Base-by-base conservation (phyloP, 73 alveolate genomes). In the Vitrella brassicaformis region DNA sequence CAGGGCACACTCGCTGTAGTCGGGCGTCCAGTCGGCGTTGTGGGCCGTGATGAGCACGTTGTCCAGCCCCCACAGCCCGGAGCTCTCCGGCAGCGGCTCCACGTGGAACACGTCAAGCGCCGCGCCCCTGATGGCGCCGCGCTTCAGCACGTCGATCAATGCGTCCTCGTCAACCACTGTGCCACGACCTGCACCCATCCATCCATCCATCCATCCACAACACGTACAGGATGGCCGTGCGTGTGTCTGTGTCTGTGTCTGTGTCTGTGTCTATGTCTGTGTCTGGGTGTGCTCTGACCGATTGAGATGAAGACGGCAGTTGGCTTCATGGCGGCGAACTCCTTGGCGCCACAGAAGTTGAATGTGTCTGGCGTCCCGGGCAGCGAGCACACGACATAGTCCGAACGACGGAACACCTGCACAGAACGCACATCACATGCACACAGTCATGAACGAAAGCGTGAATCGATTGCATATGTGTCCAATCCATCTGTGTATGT, bases 21-120 rank as follows among this genome's bases (percentile, higher is more conserved):
- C 56, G 22, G 4, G 22, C 56, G 56, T 39, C 56, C 56, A 39
- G 56, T 39, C 56, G 4, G 56, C 56, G 56, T 39, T 39, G 56
- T 39, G 56, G 56, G 56, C 56, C 4, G 56, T 39, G 56, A 39
- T 39, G 56, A 39, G 56, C 22, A 39, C 56, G 56, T 39, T 39
- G 56, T 4, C 22, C 22, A 39, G 56, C 22, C 56, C 56, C 56
- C 56, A 39, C 22, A 39, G 56, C 4, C 22, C 22, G 14, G 56
- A 39, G 56, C 22, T 14, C n/a, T 68, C 31, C 28, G 81, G 31
- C 67, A 87, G 74, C 0, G 93, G 93, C 78, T 72, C 93, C 73
- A 39, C 70, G 56, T 77, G 83, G 68, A 87, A 87, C 29, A 87
- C 93, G 30, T 87, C 93, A 22, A 87, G 80, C 28, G 81, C 86